Evolutionary conservation across 768 basidiomycete genomes (phyloP).

Genomic region (Paxillus ammoniavirescens): DNA sequence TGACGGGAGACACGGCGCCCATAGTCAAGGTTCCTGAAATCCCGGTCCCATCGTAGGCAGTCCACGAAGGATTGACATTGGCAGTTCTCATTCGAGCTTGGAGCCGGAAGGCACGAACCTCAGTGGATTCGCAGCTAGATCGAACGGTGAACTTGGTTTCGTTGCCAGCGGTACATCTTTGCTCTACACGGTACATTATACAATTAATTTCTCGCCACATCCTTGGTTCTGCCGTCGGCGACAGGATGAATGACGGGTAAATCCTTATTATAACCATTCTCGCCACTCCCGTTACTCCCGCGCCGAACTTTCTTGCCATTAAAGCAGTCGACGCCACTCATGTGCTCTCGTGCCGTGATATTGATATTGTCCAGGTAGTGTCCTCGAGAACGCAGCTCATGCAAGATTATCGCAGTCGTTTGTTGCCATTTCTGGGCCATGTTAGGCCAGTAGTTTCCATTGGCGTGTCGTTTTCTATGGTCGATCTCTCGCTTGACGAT

Average conservation of each 20-base stretch:
- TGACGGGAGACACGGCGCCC: conserved; percentile 55
- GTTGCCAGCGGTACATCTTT: not conserved
- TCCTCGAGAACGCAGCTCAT: conserved; percentile 44
- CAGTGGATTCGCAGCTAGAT: not conserved
- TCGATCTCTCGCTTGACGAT: conserved; percentile 49
- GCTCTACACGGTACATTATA: conserved; percentile 11
- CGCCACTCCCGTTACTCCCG: conserved; percentile 10
- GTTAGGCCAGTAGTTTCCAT: conserved; percentile 19
- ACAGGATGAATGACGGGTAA: conserved; percentile 58
- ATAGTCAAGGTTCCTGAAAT: conserved; percentile 36
- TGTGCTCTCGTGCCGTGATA: conserved; percentile 66
- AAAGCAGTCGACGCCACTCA: conserved; percentile 74
- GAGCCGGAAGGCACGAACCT: not conserved
- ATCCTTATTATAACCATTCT: conserved; percentile 38
- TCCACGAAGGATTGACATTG: not conserved
- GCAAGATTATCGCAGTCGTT: conserved; percentile 39
- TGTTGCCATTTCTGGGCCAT: conserved; percentile 48
- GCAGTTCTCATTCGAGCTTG: not conserved
- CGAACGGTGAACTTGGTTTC: not conserved
- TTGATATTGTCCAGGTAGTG: conserved; percentile 62
- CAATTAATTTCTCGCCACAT: conserved; percentile 40
- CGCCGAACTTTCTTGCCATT: conserved; percentile 52
- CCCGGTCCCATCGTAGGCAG: conserved; percentile 13
- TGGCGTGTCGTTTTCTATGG: conserved; percentile 32
- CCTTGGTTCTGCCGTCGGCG: conserved; percentile 66